Conservation (phyloP, 345 rosid genomes). For the Psidium guajava region DNA sequence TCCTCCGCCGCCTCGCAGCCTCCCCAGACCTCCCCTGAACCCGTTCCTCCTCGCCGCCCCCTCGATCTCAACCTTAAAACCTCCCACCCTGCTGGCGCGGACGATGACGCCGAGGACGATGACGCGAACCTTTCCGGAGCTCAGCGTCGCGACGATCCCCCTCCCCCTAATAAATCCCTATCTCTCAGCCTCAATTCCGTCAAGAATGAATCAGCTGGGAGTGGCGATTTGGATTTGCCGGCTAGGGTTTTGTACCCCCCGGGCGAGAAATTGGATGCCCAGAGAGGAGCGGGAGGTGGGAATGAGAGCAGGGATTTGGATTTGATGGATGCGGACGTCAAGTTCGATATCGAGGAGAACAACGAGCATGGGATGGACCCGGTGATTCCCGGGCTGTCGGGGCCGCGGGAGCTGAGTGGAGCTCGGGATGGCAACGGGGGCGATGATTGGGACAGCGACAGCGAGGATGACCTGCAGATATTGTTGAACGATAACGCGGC, state of each 20-base stretch:
- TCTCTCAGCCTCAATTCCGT: background rate
- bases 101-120: background rate
- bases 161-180: background rate
- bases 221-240: slow-evolving; percentile 10
- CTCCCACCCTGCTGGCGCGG: background rate
- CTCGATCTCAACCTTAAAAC: slow-evolving; percentile 55
- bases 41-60: slow-evolving; percentile 23
- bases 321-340: slow-evolving; percentile 26
- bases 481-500: slow-evolving; percentile 71
- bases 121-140: slow-evolving; percentile 2
- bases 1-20: slow-evolving; percentile 8
- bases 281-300: background rate
- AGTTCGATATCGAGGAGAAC: slow-evolving; percentile 79
- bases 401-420: slow-evolving; percentile 4
- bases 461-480: slow-evolving; percentile 93
- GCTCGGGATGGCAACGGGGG: slow-evolving; percentile 21
- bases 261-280: background rate
- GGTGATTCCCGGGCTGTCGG: slow-evolving; percentile 52
- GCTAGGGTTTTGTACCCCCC: slow-evolving; percentile 32
- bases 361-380: slow-evolving; percentile 22
- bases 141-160: background rate
- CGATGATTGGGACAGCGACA: slow-evolving; percentile 86
- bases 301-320: slow-evolving; percentile 5
- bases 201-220: background rate
- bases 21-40: slow-evolving; percentile 5